A percentile compares a stretch with the other conserved stretches of the same genome.
Evolutionary conservation across 169 alveolate genomes (phyloP).

Genomic region (Plasmodium fragile): DNA sequence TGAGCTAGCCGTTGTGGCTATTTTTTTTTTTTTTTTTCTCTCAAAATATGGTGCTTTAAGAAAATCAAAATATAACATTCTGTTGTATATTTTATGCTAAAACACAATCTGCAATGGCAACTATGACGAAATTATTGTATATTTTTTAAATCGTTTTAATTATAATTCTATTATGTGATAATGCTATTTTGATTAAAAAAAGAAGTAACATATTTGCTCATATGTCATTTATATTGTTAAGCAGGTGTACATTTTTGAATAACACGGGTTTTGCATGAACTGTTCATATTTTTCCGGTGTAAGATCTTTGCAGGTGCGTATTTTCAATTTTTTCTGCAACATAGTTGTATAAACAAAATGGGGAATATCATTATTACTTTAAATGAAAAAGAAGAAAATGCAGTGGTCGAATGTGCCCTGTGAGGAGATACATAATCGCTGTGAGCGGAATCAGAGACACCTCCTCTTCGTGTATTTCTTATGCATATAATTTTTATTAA

Average conservation of each 20-base stretch:
- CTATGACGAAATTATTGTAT: neutral
- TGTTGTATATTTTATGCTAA: neutral
- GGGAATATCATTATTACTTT: neutral
- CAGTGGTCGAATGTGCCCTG: neutral
- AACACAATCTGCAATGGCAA: neutral
- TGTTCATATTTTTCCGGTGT: neutral
- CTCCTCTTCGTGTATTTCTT: neutral
- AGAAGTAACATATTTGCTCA: neutral
- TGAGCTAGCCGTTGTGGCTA: neutral
- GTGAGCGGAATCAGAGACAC: neutral
- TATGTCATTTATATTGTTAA: neutral
- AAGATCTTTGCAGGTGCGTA: neutral
- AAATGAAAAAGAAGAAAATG: neutral
- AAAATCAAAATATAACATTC: neutral
- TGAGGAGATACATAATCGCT: neutral
- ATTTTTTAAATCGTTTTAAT: neutral
- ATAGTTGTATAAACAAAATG: neutral
- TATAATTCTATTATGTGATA: neutral
- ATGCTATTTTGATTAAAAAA: neutral
- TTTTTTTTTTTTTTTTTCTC: conserved; percentile 1
- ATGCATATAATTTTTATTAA: neutral
- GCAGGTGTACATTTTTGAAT: neutral
- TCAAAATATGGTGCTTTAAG: neutral
- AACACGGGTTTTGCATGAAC: neutral
- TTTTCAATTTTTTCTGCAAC: neutral